A percentile compares a stretch with the other conserved stretches of the same genome.
These are phyloP conservation scores for Russula ochroleuca DNA, from an alignment of 768 basidiomycete species.

Conservation along the genomic window DNA sequence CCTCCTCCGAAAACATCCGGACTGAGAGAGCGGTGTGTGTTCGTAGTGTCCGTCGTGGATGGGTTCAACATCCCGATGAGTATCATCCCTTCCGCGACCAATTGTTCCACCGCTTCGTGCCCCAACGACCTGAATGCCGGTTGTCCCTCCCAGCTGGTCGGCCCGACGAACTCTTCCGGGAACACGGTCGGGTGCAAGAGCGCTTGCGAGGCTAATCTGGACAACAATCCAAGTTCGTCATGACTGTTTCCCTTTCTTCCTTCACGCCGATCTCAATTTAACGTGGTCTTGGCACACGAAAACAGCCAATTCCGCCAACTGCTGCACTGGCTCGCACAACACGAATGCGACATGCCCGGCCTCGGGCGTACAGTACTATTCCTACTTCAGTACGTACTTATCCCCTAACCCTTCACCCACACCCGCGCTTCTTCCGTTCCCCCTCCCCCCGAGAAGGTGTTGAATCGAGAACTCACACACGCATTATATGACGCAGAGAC, in stretches of 20 bases:
- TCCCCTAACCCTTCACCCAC: neutral
- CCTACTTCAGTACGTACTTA: conserved; percentile 17
- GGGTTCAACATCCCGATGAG: conserved; percentile 42
- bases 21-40: neutral
- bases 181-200: conserved; percentile 58
- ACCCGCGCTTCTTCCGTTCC: too few relatives aligned
- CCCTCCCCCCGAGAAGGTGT: neutral
- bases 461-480: neutral
- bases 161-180: conserved; percentile 51
- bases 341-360: conserved; percentile 38
- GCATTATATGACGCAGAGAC: conserved; percentile 30
- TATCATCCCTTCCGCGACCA: conserved; percentile 29
- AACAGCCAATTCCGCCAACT: conserved; percentile 39
- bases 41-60: conserved; percentile 59
- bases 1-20: neutral
- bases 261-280: neutral
- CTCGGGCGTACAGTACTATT: conserved; percentile 30
- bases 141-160: conserved; percentile 50
- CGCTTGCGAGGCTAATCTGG: conserved; percentile 46
- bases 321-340: conserved; percentile 35
- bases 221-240: conserved; percentile 25
- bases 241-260: neutral
- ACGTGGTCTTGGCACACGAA: neutral
- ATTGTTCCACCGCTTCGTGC: conserved; percentile 31
- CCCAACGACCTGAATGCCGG: conserved; percentile 29